Evolutionary conservation across 805 yeast genomes (phyloP), one percentile per base, ranked within the genome.

Genomic region (Zygosaccharomyces siamensis): DNA sequence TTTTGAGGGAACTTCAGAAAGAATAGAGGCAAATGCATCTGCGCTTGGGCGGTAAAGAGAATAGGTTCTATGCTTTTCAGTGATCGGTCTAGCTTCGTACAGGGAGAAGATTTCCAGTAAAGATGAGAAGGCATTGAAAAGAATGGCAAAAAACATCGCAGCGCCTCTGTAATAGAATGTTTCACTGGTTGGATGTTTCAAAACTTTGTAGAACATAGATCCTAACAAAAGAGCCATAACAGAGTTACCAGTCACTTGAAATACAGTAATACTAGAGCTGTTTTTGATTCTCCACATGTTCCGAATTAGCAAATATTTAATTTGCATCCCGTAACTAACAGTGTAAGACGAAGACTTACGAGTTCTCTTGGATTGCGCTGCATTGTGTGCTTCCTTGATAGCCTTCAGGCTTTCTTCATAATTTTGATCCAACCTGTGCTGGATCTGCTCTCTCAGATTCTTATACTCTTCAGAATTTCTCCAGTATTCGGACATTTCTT

Each of bases 401-500:
- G 53, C 54, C 16, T 50, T 47, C 24, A 52, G 54, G 27, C 45
- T 45, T 8, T 50, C 50, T 0, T 51, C 61, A 6, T 60, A 61
- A 37, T 67, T 71, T 23, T 38, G 39, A 2, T 39, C 33, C 24
- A 55, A n/a, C 68, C 77, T 74, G 2, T 58, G 63, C 26, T 75
- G 79, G 51, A 84, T 77, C 21, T 77, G 75, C 2, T 58, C 50
- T 7, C 70, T 47, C 47, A 83, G 67, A 3, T 60, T 51, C 12
- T 58, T 52, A 56, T 69, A 76, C 12, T 72, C 71, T 4, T 69
- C 66, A 3, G 87, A 81, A 1, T 68, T 58, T 40, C 62, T 59
- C 92, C 90, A 85, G 55, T 72, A 72, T 6, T 62, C 63, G 50
- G 74, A 78, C 73, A 85, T 84, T 57, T 84, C 87, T 23, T 69